Conservation (phyloP, 768 basidiomycete genomes). For the Crepidotus variabilis region DNA sequence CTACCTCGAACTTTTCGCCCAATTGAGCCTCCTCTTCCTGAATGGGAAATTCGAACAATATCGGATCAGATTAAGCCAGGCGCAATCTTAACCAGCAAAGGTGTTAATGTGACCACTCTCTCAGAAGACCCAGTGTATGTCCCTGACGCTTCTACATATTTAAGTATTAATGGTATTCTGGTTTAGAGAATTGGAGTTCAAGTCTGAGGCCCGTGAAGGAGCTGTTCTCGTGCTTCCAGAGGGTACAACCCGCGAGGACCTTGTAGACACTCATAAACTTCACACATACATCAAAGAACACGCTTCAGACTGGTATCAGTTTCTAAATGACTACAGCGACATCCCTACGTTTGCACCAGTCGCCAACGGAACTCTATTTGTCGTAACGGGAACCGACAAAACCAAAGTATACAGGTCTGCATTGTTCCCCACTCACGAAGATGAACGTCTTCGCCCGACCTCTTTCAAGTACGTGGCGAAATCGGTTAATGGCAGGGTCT, state of each 20-base stretch:
- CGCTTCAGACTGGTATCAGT: slow-evolving; percentile 11
- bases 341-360: neutral
- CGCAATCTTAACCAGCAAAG: slow-evolving; percentile 6
- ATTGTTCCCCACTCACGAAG: neutral
- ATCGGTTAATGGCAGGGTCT: neutral
- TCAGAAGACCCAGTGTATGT: slow-evolving; percentile 5
- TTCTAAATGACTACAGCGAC: slow-evolving; percentile 7
- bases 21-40: slow-evolving; percentile 1
- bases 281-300: neutral
- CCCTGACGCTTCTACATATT: neutral
- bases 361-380: slow-evolving; percentile 10
- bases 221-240: slow-evolving; percentile 9
- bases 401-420: slow-evolving; percentile 6
- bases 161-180: neutral
- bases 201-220: slow-evolving; percentile 3
- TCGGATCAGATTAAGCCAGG: slow-evolving; percentile 7
- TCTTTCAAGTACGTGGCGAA: neutral
- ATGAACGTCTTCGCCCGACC: neutral
- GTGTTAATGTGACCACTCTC: neutral
- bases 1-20: slow-evolving; percentile 1
- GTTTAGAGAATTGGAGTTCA: slow-evolving; percentile 5
- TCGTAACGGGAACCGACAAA: slow-evolving; percentile 15
- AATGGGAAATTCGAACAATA: neutral
- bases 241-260: slow-evolving; percentile 13
- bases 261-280: neutral